Conservation (phyloP, 177 flowering plant species). For the Telopea speciosissima region DNA sequence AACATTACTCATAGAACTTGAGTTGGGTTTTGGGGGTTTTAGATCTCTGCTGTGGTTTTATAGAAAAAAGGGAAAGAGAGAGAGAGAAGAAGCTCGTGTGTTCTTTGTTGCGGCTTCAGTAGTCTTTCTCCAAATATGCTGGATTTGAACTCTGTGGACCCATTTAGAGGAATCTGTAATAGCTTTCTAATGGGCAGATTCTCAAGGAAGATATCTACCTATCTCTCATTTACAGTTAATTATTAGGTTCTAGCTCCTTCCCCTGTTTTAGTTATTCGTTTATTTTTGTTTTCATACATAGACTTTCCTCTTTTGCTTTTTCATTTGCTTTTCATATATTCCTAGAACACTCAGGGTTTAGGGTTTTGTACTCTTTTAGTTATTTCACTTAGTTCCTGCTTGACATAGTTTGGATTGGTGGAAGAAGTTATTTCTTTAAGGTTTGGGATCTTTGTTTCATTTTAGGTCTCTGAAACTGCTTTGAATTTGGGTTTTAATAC, state of each 20-base stretch:
- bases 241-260: background rate
- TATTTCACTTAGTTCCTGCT: background rate
- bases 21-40: slow-evolving; percentile 4
- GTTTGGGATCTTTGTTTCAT: background rate
- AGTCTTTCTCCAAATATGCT: background rate
- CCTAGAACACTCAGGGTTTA: slow-evolving; percentile 29
- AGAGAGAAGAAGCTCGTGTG: background rate
- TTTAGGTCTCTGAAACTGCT: background rate
- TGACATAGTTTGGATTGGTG: too few relatives aligned
- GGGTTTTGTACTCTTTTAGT: slow-evolving; percentile 25
- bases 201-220: background rate
- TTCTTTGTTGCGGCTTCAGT: background rate
- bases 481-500: background rate
- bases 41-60: background rate
- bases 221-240: background rate
- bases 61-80: background rate
- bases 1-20: background rate
- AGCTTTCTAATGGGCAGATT: background rate
- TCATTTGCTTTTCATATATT: background rate
- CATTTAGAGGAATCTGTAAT: background rate
- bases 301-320: slow-evolving; percentile 5
- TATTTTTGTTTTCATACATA: slow-evolving; percentile 1
- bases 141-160: background rate
- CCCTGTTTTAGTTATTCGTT: slow-evolving; percentile 4
- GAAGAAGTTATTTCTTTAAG: background rate